A percentile compares a stretch with the other conserved stretches of the same genome.
Conservation (phyloP, 805 yeast genomes). For the Zygotorulaspora danielsina region DNA sequence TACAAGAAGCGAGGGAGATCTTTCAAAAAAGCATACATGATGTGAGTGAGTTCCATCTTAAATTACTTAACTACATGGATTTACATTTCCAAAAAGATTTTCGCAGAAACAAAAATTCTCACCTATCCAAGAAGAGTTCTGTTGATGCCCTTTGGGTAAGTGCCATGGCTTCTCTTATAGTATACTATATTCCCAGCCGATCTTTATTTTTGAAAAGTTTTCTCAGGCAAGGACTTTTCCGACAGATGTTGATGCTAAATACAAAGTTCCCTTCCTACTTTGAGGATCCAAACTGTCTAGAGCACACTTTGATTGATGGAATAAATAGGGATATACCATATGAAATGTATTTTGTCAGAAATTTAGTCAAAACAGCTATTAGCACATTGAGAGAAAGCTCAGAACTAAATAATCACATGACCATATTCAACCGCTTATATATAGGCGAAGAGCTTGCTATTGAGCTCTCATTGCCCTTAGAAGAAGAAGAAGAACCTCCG, state of each 20-base stretch:
- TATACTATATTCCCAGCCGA: constrained; percentile 15
- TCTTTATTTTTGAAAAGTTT: constrained; percentile 11
- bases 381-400: neutral
- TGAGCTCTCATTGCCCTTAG: constrained; percentile 1
- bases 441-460: constrained; percentile 1
- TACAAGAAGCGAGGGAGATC: neutral
- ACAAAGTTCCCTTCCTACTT: constrained; percentile 9
- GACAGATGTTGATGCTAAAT: constrained; percentile 12
- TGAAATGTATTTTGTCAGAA: neutral
- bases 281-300: constrained; percentile 6
- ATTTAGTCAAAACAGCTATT: neutral
- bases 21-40: constrained; percentile 6
- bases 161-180: constrained; percentile 6
- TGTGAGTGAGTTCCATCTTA: constrained; percentile 7
- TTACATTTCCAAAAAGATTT: constrained; percentile 8
- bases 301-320: constrained; percentile 8
- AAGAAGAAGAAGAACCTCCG: constrained; percentile 1
- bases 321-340: constrained; percentile 1
- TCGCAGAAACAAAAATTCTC: neutral
- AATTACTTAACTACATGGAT: constrained; percentile 10
- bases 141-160: constrained; percentile 6
- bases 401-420: neutral
- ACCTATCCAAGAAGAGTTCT: neutral
- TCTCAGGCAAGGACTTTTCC: constrained; percentile 10
- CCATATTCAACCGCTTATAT: constrained; percentile 5